Evolutionary conservation across 2,329 filamentous ascomycete species (phyloP), one percentile per base, ranked within the genome.

Genomic region (Talaromyces sp.): DNA sequence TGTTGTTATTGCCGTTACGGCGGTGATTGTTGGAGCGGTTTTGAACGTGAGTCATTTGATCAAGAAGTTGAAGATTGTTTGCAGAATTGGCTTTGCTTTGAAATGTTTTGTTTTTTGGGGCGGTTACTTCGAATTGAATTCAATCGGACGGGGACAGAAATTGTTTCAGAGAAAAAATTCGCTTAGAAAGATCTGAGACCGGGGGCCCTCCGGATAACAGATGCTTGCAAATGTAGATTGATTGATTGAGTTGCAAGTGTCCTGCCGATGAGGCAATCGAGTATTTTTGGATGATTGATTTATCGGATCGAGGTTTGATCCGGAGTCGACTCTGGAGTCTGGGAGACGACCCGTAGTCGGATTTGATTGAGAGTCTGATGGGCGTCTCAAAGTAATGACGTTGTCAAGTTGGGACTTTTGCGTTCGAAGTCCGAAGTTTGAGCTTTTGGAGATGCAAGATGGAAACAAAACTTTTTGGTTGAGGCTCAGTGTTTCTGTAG

Each of bases 141-240:
- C 35, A 62, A 57, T 62, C 61, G 61, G 49, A 57, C 61, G 61
- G 43, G 19, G 49, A 62, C 61, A 19, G n/a, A 47, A 33, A 25
- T 37, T 58, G 52, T 39, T 27, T 58, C 15, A 17, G 19, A 43
- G 19, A 58, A 58, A 25, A 41, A 35, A 6, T 56, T 27, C 43
- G 35, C 10, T 57, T 57, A 33, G 45, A 25, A 19, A 47, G 35
- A 45, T 56, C 49, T 43, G 61, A 62, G 39, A 33, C 61, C 61
- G 37, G 49, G 61, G 61, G 61, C 61, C 61, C 61, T 62, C 61
- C 61, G 61, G 49, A 56, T 31, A 62, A 62, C 61, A 62, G 61
- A 62, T 54, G 50, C 37, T 62, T 57, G 61, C 61, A 62, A 33
- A 25, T 56, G 35, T 43, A 17, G 35, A 39, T 58, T 41, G 56